Evolutionary conservation across 257 asterid genomes (phyloP), one percentile per base, ranked within the genome.

Genomic region (Solanum chilense): DNA sequence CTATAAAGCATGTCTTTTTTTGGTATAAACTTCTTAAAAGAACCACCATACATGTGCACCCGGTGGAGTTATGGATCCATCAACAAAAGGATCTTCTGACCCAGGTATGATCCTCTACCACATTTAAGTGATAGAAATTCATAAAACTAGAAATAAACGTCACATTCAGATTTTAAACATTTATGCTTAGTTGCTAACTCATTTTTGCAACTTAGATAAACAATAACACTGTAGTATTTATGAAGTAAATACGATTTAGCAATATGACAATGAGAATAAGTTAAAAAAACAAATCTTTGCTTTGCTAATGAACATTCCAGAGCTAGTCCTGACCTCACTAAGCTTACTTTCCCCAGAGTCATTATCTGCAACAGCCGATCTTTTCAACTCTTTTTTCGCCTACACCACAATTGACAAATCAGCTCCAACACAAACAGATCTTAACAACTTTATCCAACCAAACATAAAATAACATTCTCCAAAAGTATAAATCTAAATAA

Each of bases 251-350:
- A 66, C 29, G 27, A 25, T 77, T 42, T 42, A 41, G 83, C 60
- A 41, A 7, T 42, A 42, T 7, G 60, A 16, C 23, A 87, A 84
- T 45, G 39, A 71, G 52, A 6, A 84, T n/a, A 39, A 16, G 15
- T 23, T 12, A 39, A 83, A 74, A n/a, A 86, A 74, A 37, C 95
- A 49, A 86, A 97, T 98, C 99, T 94, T 95, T 77, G 58, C 98
- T 90, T 94, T 97, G 31, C 88, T 23, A 71, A 97, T 97, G 77
- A 97, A 97, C 98, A 94, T 97, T 80, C 98, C 99, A 23, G 99
- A 95, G 94, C 99, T 95, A 71, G 98, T 97, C 91, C 98, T 95
- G 74, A 93, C 98, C 91, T 94, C 96, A 82, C 98, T 95, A 29
- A 91, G 93, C 88, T 90, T 93, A 88, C 95, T 92, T 90, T 92